phyloP scores from a whole-genome alignment of 1,284 basidiomycete genomes.

The Ganoderma sinense region DNA sequence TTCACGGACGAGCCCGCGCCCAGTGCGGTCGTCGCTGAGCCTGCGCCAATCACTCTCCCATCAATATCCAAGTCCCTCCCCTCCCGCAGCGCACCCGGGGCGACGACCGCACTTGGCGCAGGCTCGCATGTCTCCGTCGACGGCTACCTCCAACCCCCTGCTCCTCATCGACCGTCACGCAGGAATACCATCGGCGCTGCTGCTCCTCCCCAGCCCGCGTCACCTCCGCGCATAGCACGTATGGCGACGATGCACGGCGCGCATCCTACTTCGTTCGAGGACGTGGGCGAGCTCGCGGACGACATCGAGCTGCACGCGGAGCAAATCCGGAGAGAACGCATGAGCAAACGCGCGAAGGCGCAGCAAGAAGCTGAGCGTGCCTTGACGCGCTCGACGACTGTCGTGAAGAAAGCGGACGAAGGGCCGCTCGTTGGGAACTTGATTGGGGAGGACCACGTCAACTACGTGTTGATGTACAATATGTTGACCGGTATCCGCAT shows the following conservation, averaged over 20 bases:
- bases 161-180: slow-evolving; percentile 52
- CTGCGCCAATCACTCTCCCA: slow-evolving; percentile 7
- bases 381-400: slow-evolving; percentile 47
- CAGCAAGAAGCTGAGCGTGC: slow-evolving; percentile 60
- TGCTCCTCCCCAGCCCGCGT: slow-evolving; percentile 15
- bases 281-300: slow-evolving; percentile 47
- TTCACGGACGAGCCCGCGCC: slow-evolving; percentile 31
- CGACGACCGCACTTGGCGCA: neutral
- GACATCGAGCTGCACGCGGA: slow-evolving; percentile 89
- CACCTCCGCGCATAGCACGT: slow-evolving; percentile 32
- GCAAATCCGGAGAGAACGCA: slow-evolving; percentile 79
- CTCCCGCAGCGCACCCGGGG: slow-evolving; percentile 10
- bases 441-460: slow-evolving; percentile 96
- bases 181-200: slow-evolving; percentile 56
- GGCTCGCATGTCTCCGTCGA: slow-evolving; percentile 49
- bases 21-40: too few species aligned
- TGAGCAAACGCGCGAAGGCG: slow-evolving; percentile 73
- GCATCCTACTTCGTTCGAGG: slow-evolving; percentile 33
- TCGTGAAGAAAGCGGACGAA: slow-evolving; percentile 44
- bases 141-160: slow-evolving; percentile 59
- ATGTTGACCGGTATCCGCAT: slow-evolving; percentile 99
- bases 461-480: slow-evolving; percentile 99
- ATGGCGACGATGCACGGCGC: slow-evolving; percentile 32
- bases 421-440: slow-evolving; percentile 90
- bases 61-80: slow-evolving; percentile 24